Conservation (phyloP, 2,329 filamentous ascomycete species). For the Beauveria scarabaeidicola region DNA sequence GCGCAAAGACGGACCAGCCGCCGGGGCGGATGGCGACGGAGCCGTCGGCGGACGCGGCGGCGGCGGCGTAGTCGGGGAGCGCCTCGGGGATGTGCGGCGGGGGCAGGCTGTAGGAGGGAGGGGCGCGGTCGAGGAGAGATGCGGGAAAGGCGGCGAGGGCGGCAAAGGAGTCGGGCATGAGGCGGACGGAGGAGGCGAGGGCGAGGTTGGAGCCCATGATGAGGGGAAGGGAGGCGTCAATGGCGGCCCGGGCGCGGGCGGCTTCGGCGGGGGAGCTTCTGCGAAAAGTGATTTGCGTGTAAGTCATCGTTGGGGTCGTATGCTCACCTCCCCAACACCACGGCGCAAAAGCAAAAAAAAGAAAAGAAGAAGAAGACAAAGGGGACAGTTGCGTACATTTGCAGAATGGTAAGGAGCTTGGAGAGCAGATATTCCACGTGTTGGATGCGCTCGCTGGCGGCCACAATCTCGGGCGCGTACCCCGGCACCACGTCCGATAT, state of each 20-base stretch:
- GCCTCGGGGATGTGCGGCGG: conserved; percentile 3
- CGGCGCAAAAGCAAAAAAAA: too few relatives aligned
- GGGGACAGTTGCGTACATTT: conserved; percentile 6
- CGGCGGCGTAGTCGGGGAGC: conserved; percentile 13
- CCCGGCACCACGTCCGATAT: not conserved
- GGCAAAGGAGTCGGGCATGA: conserved; percentile 11
- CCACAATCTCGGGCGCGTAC: conserved; percentile 2
- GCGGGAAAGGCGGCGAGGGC: conserved; percentile 10
- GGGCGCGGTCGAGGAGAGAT: conserved; percentile 9
- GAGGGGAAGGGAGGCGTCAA: conserved; percentile 5
- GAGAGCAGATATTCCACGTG: conserved; percentile 12
- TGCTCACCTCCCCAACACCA: too few relatives aligned
- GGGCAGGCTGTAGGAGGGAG: conserved; percentile 11
- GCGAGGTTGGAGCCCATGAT: conserved; percentile 13
- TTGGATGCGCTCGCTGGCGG: conserved; percentile 13
- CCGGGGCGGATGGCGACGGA: conserved; percentile 13
- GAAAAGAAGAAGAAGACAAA: not conserved
- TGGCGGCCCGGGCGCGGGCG: conserved; percentile 6
- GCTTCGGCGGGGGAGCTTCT: conserved; percentile 14
- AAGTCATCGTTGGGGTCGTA: not conserved
- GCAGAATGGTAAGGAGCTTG: conserved; percentile 14
- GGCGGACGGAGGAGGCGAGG: conserved; percentile 12
- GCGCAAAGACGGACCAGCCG: conserved; percentile 14
- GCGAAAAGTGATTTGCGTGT: not conserved
- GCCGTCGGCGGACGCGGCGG: conserved; percentile 22